Percentiles rank a stretch among this genome's conserved stretches.
Evolutionary conservation across 108 stramenopile genomes (phyloP).

Genomic region (Nannochloropsis salina): DNA sequence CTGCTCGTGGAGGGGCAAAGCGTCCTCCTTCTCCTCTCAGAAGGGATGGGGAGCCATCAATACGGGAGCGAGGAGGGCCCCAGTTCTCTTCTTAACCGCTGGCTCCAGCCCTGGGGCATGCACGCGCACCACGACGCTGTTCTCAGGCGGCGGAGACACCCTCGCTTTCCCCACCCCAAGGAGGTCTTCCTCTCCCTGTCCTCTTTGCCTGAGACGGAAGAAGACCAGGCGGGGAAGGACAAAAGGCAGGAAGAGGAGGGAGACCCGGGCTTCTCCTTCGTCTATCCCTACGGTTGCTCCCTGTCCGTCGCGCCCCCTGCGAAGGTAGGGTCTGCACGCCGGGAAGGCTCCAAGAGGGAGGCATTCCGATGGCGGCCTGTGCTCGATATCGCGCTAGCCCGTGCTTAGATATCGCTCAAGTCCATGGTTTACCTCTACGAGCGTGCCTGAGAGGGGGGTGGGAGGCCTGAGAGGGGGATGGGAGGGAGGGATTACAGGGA

Average conservation of each 20-base stretch:
- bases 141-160: background rate
- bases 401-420: background rate
- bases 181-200: no score
- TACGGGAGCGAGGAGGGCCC: background rate
- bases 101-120: background rate
- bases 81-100: background rate
- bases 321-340: background rate
- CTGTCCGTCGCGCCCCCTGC: background rate
- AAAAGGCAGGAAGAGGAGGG: background rate
- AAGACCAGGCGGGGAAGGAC: background rate
- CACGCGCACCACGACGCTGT: background rate
- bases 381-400: background rate
- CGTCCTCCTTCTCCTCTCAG: background rate
- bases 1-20: background rate
- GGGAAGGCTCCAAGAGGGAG: background rate
- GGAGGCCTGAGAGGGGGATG: background rate
- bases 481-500: no score
- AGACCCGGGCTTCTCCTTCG: background rate
- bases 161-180: no score
- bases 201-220: background rate
- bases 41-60: background rate
- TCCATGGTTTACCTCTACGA: no score
- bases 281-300: background rate
- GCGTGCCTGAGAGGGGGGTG: background rate
- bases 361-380: background rate